Conservation (phyloP, 345 rosid genomes). For the Citrus inodora region DNA sequence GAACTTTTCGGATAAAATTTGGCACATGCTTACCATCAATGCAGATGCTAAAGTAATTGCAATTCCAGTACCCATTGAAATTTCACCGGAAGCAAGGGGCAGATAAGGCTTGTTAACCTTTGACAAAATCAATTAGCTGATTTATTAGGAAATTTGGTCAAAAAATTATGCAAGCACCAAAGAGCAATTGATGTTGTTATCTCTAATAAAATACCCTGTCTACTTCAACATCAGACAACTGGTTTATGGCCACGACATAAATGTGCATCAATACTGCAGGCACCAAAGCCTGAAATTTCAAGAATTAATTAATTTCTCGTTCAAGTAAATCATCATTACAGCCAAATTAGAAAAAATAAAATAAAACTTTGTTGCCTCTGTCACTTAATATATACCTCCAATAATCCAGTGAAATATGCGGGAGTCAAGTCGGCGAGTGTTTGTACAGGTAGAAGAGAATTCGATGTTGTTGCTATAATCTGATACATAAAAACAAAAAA, state of each 20-base stretch:
- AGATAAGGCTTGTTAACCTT: background rate
- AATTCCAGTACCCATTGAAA: background rate
- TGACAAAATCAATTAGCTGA: background rate
- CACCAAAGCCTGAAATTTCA: conserved; percentile 21
- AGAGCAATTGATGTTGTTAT: no score
- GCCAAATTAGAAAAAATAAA: no score
- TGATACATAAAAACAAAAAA: background rate
- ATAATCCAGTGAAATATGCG: conserved; percentile 14
- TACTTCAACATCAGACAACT: conserved; percentile 26
- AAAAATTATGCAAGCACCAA: background rate
- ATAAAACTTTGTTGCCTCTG: background rate
- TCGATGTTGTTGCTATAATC: conserved; percentile 26
- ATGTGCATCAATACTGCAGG: conserved; percentile 27
- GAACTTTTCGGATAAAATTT: background rate
- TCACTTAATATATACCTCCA: conserved; percentile 15
- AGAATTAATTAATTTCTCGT: background rate
- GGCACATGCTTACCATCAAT: background rate
- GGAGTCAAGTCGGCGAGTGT: conserved; percentile 20
- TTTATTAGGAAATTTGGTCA: background rate
- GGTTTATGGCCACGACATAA: conserved; percentile 30
- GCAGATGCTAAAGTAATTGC: background rate
- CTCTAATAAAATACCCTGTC: conserved; percentile 22
- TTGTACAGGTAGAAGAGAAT: conserved; percentile 27
- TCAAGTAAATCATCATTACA: background rate
- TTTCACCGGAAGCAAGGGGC: background rate